phyloP scores from a whole-genome alignment of 2,329 filamentous ascomycete genomes.

The Clonostachys rhizophaga region DNA sequence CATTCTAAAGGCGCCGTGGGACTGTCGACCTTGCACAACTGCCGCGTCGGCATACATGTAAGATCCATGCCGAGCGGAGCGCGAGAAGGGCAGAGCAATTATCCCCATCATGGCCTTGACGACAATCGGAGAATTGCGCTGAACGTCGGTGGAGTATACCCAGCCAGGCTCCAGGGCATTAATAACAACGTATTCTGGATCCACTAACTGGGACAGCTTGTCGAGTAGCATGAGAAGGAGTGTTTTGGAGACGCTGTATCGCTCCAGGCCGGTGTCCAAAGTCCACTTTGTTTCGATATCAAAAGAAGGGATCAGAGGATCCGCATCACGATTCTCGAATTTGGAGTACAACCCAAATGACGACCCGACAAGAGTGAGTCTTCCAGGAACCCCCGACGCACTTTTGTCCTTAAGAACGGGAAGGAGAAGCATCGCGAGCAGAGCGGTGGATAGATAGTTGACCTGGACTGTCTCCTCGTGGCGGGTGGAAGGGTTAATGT shows the following conservation, averaged over 20 bases:
- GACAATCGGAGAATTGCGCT: slow-evolving; percentile 17
- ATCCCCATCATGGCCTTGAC: slow-evolving; percentile 7
- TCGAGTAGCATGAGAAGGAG: slow-evolving; percentile 24
- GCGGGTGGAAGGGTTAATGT: slow-evolving; percentile 16
- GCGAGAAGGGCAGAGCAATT: slow-evolving; percentile 12
- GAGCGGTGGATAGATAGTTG: slow-evolving; percentile 26
- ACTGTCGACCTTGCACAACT: slow-evolving; percentile 38
- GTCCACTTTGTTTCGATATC: slow-evolving; percentile 15
- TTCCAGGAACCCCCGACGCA: slow-evolving; percentile 2
- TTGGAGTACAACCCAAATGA: slow-evolving; percentile 13
- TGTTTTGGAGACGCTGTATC: slow-evolving; percentile 20
- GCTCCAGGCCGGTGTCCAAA: slow-evolving; percentile 9
- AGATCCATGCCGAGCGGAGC: slow-evolving; percentile 30
- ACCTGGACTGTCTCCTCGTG: slow-evolving; percentile 35
- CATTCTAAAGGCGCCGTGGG: slow-evolving; percentile 45
- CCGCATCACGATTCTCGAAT: slow-evolving; percentile 13
- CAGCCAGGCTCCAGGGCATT: slow-evolving; percentile 42
- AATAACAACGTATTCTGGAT: slow-evolving; percentile 32
- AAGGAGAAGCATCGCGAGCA: slow-evolving; percentile 22
- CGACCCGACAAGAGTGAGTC: slow-evolving; percentile 17
- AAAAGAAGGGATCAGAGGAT: slow-evolving; percentile 16
- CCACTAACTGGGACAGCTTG: slow-evolving; percentile 28
- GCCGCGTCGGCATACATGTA: slow-evolving; percentile 41
- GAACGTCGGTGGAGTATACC: slow-evolving; percentile 28
- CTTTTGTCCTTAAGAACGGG: slow-evolving; percentile 14